Percentiles rank a stretch among this genome's conserved stretches.
phyloP scores from a whole-genome alignment of 768 basidiomycete genomes.

The Suillus discolor region DNA sequence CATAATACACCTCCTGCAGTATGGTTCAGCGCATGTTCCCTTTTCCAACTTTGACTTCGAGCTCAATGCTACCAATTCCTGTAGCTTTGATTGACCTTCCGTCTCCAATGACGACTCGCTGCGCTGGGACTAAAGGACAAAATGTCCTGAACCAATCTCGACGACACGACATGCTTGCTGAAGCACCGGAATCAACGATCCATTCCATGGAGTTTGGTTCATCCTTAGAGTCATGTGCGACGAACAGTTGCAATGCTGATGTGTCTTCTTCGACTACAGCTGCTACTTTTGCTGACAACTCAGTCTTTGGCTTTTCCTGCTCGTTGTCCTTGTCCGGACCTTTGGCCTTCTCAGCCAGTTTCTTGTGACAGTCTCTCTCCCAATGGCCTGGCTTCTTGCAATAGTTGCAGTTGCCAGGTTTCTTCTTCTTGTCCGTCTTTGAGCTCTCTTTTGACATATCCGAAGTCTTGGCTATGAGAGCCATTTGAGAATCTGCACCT shows the following conservation, averaged over 20 bases:
- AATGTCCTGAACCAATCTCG: conserved; percentile 10
- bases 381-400: not conserved
- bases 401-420: not conserved
- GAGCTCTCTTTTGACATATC: not conserved
- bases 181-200: conserved; percentile 10
- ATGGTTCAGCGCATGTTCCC: too few species aligned
- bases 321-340: not conserved
- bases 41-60: too few species aligned
- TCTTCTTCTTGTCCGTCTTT: not conserved
- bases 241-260: not conserved
- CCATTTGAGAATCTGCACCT: not conserved
- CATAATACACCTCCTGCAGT: too few species aligned
- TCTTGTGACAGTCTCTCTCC: not conserved
- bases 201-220: not conserved
- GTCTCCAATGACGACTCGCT: too few species aligned
- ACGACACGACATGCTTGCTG: conserved; percentile 3
- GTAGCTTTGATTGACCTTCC: too few species aligned
- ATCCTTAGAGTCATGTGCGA: not conserved
- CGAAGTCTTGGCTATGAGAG: not conserved
- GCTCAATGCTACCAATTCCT: too few species aligned
- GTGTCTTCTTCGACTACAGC: not conserved
- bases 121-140: not conserved
- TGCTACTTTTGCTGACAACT: not conserved
- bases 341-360: not conserved
- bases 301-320: not conserved